phyloP scores from a whole-genome alignment of 225 moss, liverwort and hornwort genomes.

The Sphagnum contortum region DNA sequence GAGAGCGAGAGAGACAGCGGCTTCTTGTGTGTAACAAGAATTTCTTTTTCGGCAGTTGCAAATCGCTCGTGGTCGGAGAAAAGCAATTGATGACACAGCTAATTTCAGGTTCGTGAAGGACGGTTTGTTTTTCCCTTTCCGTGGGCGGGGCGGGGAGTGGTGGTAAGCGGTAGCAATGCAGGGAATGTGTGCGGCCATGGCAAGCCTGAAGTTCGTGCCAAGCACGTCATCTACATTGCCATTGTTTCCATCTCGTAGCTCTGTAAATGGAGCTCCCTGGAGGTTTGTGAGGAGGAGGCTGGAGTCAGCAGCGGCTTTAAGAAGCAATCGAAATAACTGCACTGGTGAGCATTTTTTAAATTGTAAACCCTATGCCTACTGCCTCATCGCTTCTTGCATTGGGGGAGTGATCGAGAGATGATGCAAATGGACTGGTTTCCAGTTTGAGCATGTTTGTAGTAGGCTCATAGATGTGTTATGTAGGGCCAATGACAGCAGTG shows the following conservation, averaged over 20 bases:
- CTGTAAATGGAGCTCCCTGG: background rate
- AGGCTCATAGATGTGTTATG: no score
- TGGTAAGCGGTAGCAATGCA: background rate
- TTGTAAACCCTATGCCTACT: background rate
- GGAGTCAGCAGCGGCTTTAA: background rate
- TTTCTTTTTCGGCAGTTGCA: no score
- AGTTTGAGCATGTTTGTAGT: background rate
- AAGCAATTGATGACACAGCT: no score
- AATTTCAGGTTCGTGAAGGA: no score
- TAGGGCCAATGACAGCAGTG: no score
- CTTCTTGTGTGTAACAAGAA: no score
- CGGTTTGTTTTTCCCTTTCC: no score
- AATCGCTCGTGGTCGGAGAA: no score
- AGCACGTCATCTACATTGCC: background rate
- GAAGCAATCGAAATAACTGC: background rate
- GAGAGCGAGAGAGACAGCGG: no score
- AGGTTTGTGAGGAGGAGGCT: background rate
- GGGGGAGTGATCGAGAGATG: background rate
- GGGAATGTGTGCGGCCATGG: conserved; percentile 1
- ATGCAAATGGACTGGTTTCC: background rate
- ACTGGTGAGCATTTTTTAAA: background rate
- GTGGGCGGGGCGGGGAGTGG: no score
- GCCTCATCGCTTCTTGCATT: background rate
- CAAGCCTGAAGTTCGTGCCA: background rate
- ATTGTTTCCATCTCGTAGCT: background rate